A percentile compares a stretch with the other conserved stretches of the same genome.
phyloP scores from a whole-genome alignment of 257 asterid species.

The Forsythia viridissima region DNA sequence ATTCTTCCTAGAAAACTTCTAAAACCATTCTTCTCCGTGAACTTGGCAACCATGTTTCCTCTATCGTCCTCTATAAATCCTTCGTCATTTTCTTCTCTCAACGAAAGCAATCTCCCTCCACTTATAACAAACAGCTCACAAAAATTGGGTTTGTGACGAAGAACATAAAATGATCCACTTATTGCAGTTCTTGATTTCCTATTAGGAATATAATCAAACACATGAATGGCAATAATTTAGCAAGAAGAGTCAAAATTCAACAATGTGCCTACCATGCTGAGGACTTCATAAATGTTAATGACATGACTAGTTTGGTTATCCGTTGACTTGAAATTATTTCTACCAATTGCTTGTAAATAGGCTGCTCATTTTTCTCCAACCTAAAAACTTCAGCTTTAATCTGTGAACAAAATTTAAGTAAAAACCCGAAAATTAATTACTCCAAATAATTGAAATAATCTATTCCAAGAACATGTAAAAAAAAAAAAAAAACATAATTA shows the following conservation, averaged over 20 bases:
- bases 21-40: conserved; percentile 47
- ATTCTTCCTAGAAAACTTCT: conserved; percentile 52
- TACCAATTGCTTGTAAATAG: conserved; percentile 45
- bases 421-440: neutral
- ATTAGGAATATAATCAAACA: neutral
- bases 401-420: conserved; percentile 26
- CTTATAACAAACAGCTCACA: conserved; percentile 55
- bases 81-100: conserved; percentile 48
- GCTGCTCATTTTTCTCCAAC: conserved; percentile 45
- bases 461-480: neutral
- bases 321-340: conserved; percentile 39
- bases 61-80: conserved; percentile 51
- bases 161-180: conserved; percentile 49
- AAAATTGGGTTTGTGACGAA: conserved; percentile 53
- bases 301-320: conserved; percentile 60
- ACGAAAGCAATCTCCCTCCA: conserved; percentile 50
- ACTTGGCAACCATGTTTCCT: conserved; percentile 45
- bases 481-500: neutral
- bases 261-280: conserved; percentile 42
- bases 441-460: neutral
- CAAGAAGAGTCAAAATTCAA: neutral
- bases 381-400: conserved; percentile 52
- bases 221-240: neutral
- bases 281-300: conserved; percentile 51
- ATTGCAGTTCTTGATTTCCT: conserved; percentile 69